Base-by-base conservation (phyloP, 306 rosid species). In the Trifolium fragiferum region DNA sequence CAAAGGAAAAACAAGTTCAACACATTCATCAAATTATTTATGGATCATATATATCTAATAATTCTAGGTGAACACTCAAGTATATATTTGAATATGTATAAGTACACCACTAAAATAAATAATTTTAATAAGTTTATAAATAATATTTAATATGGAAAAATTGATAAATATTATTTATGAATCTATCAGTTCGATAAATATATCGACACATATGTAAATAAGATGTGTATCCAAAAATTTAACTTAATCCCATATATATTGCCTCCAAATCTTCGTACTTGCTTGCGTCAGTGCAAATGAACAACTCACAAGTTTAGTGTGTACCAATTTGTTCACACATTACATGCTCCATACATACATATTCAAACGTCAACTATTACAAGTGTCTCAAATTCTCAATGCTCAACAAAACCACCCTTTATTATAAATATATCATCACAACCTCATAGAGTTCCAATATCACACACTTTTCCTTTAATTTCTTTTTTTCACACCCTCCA, bases 351-450 rank as follows among this genome's bases (percentile, higher is more conserved):
- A 10, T 16, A 12, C 18, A 15, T 65, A 73, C 70, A 30, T 6
- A 84, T 30, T 30, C 33, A 68, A 70, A 27, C 20, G 84, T 85
- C 86, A 81, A 83, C 83, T 54, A 70, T 44, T 51, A 38, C 1
- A 65, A 66, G 77, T 81, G 84, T 66, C 23, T 55, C 61, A 71
- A 73, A 76, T 61, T 59, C 69, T 66, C 63, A 63, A 66, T 10
- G 4, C 19, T 33, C 76, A 38, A 35, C 8, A 40, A 51, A 40
- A n/a, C 57, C 49, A 10, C 66, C 74, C 58, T 35, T 85, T 79
- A 43, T 66, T 58, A 68, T 77, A 77, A 71, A 84, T 89, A 87
- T 84, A 58, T 6, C 1, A 37, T 74, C 66, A 30, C 20, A n/a
- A 23, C 55, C 49, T 53, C 83, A 61, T 41, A 69, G 12, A 38